Evolutionary conservation across 139 green algal species (phyloP), one percentile per base, ranked within the genome.

Genomic region (Closterium sp.): DNA sequence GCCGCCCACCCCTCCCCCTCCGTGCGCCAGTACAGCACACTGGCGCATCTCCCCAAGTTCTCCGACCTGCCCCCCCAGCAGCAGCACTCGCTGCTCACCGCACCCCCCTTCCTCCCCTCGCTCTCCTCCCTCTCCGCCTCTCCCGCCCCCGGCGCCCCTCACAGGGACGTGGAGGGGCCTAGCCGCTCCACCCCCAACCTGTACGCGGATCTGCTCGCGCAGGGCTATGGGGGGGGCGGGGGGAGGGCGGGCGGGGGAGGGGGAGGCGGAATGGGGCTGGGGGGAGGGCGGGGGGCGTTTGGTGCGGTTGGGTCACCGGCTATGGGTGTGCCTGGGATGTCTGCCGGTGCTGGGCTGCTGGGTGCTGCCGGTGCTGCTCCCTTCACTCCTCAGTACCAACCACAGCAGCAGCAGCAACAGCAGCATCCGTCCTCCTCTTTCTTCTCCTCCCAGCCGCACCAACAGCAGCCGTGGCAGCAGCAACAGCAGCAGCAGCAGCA

Each of bases 111-210:
- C 62, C 62, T 79, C 17, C 62, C 62, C 62, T 79, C 62, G 62
- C 62, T 79, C 17, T 24, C 62, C 62, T 79, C 62, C 17, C 62
- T 79, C 62, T 79, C 62, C 13, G 38, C 38, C 38, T 50, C 38
- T 9, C 38, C 38, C 62, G 17, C 62, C 13, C 62, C 62, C 27
- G 62, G 62, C 62, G 62, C 11, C 62, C 17, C 62, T 24, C 62
- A 22, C 62, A 79, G 62, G 62, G 62, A 79, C 9, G 62, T 27
- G 31, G 86, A 89, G 86, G 86, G 86, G 28, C 86, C 86, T 11
- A 89, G 86, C 31, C 29, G 86, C 21, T 89, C 86, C 29, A 89
- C 86, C 13, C 29, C 29, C 86, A 34, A 89, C 31, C 86, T 89
- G 13, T 89, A 89, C 21, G 86, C 86, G 9, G 86, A 89, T 5